phyloP scores from a whole-genome alignment of 768 basidiomycete species.

The Daedaleopsis nitida region DNA sequence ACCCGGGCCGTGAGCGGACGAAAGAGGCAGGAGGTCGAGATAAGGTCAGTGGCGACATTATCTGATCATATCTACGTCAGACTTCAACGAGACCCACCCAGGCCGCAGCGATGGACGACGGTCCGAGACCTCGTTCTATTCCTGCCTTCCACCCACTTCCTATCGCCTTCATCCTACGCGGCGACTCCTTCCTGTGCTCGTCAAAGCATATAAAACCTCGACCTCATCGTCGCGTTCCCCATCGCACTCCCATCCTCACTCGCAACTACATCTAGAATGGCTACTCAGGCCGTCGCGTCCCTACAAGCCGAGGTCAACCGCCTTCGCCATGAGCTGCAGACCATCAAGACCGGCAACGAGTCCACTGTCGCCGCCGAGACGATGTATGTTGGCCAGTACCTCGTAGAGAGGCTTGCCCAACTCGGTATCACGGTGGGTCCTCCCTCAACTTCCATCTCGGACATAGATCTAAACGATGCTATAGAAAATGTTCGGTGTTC shows the following conservation, averaged over 20 bases:
- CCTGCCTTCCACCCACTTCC: background rate
- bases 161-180: conserved; percentile 3
- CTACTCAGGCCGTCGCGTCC: conserved; percentile 25
- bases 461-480: background rate
- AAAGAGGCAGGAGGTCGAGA: background rate
- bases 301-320: conserved; percentile 49
- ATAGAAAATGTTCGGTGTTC: conserved; percentile 81
- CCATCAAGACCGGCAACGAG: conserved; percentile 41
- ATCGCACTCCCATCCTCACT: background rate
- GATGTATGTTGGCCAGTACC: conserved; percentile 59
- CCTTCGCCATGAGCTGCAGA: conserved; percentile 48
- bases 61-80: conserved; percentile 14
- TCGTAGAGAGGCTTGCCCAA: conserved; percentile 63
- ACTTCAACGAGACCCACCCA: conserved; percentile 14
- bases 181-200: background rate
- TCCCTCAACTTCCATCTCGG: background rate
- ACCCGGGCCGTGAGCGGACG: background rate
- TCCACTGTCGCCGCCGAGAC: conserved; percentile 34
- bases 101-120: conserved; percentile 4
- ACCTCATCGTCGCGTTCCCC: background rate
- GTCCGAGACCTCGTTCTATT: conserved; percentile 12
- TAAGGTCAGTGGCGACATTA: background rate
- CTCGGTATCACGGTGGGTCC: conserved; percentile 59
- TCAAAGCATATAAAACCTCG: conserved; percentile 10
- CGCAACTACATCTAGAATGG: conserved; percentile 5